Evolutionary conservation across 352 stramenopile genomes (phyloP), one percentile per base, ranked within the genome.

Genomic region (Pythium utonaiense): DNA sequence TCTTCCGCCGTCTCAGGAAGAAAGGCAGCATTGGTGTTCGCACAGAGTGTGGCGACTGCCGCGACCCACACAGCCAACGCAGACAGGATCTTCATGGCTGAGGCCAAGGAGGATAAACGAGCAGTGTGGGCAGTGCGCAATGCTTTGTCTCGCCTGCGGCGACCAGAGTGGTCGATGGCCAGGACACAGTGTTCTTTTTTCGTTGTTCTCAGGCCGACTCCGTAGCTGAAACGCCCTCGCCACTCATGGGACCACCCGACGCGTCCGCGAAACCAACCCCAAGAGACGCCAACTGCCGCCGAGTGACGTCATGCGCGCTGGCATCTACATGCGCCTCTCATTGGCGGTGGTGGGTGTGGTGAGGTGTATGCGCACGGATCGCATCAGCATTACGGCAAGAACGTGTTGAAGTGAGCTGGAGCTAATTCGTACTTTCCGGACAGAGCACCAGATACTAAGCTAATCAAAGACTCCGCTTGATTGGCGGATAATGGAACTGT

Each of bases 1-100:
- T 83, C 67, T 0, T 56, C 47, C 13, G 40, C n/a, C 2, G 47
- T 33, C 33, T 47, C 19, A 27, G 40, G 6, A 3, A 47, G 40
- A 27, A 47, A 45, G 38, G 38, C 38, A 2, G 38, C 38, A 24
- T 45, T 27, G 9, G 19, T 10, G 40, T 27, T 19, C 21, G n/a
- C 6, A 19, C n/a, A 10, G 4, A 47, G 40, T 19, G 40, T 14
- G 17, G 12, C 40, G 19, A 27, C 40, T 8, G 40, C 40, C 21
- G 40, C 19, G 19, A 47, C 22, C 40, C 40, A 47, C 19, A 47
- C 40, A 7, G n/a, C 40, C 19, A 47, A 47, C 8, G 19, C 40
- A 47, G 40, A 27, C 6, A 47, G n/a, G 40, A 47, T 47, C 40
- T 47, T 47, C 40, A 47, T 47, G 40, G 40, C 19, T 25, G 19